phyloP scores from a whole-genome alignment of 179 eudicot genomes.

The Pouteria campechiana region DNA sequence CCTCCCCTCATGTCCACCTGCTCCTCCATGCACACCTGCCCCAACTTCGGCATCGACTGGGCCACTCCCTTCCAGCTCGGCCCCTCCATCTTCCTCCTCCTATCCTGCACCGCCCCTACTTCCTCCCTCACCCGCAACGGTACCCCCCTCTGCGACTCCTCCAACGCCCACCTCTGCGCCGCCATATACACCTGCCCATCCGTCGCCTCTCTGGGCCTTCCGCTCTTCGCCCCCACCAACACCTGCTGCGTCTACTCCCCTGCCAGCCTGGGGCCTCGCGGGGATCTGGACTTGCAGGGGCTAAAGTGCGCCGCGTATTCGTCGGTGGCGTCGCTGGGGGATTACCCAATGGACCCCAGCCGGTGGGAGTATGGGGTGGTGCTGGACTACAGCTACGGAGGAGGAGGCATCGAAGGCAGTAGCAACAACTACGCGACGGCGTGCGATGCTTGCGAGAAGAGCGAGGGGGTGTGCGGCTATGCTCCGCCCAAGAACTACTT shows the following conservation, averaged over 20 bases:
- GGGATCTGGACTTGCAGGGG: slow-evolving; percentile 2
- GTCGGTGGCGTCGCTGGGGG: slow-evolving; percentile 8
- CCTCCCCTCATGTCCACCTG: slow-evolving; percentile 17
- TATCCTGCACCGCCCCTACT: slow-evolving; percentile 6
- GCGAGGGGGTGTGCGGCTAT: slow-evolving; percentile 12
- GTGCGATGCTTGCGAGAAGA: slow-evolving; percentile 6
- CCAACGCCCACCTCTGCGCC: slow-evolving; percentile 5
- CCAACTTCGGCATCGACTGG: slow-evolving; percentile 14
- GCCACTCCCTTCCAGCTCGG: slow-evolving; percentile 13
- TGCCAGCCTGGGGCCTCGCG: slow-evolving; percentile 4
- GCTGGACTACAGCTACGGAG: slow-evolving; percentile 9
- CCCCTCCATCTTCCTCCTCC: slow-evolving; percentile 11
- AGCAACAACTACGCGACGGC: slow-evolving; percentile 2
- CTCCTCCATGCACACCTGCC: slow-evolving; percentile 7
- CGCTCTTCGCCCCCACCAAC: slow-evolving; percentile 3
- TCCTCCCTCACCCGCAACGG: slow-evolving; percentile 3
- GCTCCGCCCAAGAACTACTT: slow-evolving; percentile 10
- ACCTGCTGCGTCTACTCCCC: slow-evolving; percentile 13
- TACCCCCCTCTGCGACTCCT: slow-evolving; percentile 5
- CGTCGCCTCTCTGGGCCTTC: background rate
- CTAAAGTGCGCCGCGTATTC: slow-evolving; percentile 5
- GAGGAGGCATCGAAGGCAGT: slow-evolving; percentile 7
- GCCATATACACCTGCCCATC: slow-evolving; percentile 8
- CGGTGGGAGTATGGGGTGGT: slow-evolving; percentile 13
- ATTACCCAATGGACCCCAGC: slow-evolving; percentile 6